Conservation (phyloP, 2,329 filamentous ascomycete species). For the Pleoardoris graminearum region DNA sequence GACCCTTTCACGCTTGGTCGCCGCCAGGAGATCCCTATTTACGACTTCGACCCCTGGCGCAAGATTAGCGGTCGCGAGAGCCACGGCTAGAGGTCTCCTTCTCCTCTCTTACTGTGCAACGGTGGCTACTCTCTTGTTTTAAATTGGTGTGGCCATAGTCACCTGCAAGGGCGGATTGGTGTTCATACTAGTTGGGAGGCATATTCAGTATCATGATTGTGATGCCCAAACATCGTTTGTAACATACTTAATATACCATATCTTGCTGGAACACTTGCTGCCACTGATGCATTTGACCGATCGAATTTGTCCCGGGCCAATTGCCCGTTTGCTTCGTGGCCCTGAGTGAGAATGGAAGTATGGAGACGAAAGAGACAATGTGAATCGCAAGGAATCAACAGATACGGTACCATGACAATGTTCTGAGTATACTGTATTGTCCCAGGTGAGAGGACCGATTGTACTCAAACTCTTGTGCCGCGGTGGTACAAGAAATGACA, state of each 20-base stretch:
- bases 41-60: conserved; percentile 43
- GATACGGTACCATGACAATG: no score
- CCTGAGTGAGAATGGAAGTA: not conserved
- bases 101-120: not conserved
- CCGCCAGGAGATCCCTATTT: conserved; percentile 37
- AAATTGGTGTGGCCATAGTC: conserved; percentile 3
- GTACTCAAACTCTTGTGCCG: no score
- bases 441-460: no score
- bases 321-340: conserved; percentile 6
- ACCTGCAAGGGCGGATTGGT: not conserved
- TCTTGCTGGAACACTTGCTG: conserved; percentile 2
- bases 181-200: not conserved
- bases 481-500: not conserved
- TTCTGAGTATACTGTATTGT: no score
- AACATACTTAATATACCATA: conserved; percentile 5
- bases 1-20: conserved; percentile 37
- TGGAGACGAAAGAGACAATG: not conserved
- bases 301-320: not conserved
- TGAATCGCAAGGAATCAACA: not conserved
- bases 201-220: conserved; percentile 1
- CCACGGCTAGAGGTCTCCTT: conserved; percentile 32
- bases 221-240: conserved; percentile 1
- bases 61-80: conserved; percentile 45
- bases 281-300: conserved; percentile 5
- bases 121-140: conserved; percentile 4